Evolutionary conservation across 352 stramenopile species (phyloP), one percentile per base, ranked within the genome.

Genomic region (Halophytophthora polymorphica): DNA sequence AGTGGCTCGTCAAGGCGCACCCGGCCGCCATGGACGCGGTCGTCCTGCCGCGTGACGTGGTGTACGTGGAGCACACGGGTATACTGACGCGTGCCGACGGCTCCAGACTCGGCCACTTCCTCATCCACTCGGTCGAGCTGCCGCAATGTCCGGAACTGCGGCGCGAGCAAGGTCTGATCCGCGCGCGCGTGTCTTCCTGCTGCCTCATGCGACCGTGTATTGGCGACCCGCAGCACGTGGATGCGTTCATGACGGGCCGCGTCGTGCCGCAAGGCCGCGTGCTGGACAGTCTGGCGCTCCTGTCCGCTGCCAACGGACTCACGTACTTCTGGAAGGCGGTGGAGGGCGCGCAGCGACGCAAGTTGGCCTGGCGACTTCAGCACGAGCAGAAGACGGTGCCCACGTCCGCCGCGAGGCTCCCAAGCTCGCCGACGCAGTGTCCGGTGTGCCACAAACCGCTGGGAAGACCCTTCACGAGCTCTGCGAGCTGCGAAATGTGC

Each of bases 101-200:
- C 40, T 62, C 55, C 15, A 56, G 61, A 28, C 50, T 79, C 47
- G 71, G 70, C 22, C 63, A 71, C 57, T 59, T 70, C 44, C 44
- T 78, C 39, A 58, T 81, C 34, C 66, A 78, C 53, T 80, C 72
- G 18, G 64, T 80, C 14, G 56, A 72, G 12, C 47, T 83, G 15
- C 66, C 75, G 11, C 60, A 67, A 39, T 71, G 42, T 50, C 58
- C 53, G 19, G 52, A 61, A 29, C 58, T 75, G 14, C 58, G 53
- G 25, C 48, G 33, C 38, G 55, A 64, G 23, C 58, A 67, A 2
- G 58, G 57, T 5, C 64, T 85, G 11, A 45, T 82, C 33, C 54
- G 76, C 29, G 68, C 54, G 4, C 50, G 59, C 38, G 56, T 83
- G 34, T 83, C 74, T 6, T 66, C 57, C 18, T 76, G 65, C 45